Base-by-base conservation (phyloP, 306 rosid genomes). In the Cucumis melo region DNA sequence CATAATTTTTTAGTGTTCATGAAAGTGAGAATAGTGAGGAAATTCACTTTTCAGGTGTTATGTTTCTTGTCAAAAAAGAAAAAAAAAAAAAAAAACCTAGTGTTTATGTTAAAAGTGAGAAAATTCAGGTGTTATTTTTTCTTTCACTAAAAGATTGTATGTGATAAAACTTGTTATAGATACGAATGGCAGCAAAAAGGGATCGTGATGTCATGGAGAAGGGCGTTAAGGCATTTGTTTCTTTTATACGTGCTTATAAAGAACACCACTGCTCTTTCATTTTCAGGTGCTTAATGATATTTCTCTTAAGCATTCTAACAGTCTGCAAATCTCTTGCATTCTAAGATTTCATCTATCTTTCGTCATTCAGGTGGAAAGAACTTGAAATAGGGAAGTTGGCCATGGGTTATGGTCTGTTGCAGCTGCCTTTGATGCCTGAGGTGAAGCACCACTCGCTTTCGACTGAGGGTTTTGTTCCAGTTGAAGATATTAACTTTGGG, bases 121-220 rank as follows among this genome's bases (percentile, higher is more conserved):
- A 67, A 44, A 16, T 27, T 27, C 10, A 29, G 62, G 17, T 20
- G 41, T 48, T 19, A 34, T 51, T 65, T 32, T 32, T 17, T 24
- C 63, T 53, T 44, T 41, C 13, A 32, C 20, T 44, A 71, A 38
- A 55, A 62, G 29, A 46, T 39, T 16, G 23, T 34, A 32, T 61
- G 19, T 44, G 0, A 6, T 44, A 50, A 84, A 80, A 78, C 79
- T 66, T 78, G 83, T 74, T 79, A 83, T 78, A 92, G 97, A 87
- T 94, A 80, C 88, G 92, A 32, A 75, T 86, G 29, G 91, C 89
- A 21, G 96, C 95, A 32, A 84, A 78, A 81, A 90, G 86, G 72
- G 99, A 94, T 68, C 97, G 97, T 6, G 97, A 90, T 88, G 85
- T 92, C 81, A 90, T 92, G 99, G 96, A 94, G 84, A 94, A 89